Evolutionary conservation across 2,329 filamentous ascomycete species (phyloP).

Genomic region (Fusarium camptoceras): DNA sequence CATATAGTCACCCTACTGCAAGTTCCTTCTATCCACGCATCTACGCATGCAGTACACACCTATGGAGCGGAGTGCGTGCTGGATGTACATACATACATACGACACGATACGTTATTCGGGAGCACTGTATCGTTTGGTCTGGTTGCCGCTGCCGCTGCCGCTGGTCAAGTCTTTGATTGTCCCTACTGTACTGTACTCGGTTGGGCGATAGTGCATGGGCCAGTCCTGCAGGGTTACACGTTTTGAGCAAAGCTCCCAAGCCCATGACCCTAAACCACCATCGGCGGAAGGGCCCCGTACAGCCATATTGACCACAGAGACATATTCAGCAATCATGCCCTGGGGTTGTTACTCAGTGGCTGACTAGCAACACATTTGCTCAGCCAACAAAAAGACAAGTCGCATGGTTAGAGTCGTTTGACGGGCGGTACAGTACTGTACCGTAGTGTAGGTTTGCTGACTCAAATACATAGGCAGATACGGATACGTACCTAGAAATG

Average conservation of each 20-base stretch:
- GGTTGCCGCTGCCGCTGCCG: slow-evolving; percentile 2
- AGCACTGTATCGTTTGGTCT: neutral
- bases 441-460: neutral
- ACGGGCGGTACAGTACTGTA: neutral
- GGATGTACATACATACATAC: neutral
- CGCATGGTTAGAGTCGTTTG: slow-evolving; percentile 12
- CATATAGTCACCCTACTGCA: slow-evolving; percentile 23
- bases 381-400: slow-evolving; percentile 26
- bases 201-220: slow-evolving; percentile 39
- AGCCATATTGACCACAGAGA: slow-evolving; percentile 30
- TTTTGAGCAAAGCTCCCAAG: slow-evolving; percentile 40
- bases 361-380: slow-evolving; percentile 20
- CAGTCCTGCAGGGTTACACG: slow-evolving; percentile 44
- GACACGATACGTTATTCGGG: neutral
- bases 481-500: neutral
- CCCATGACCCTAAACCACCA: slow-evolving; percentile 24
- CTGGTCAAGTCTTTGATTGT: neutral
- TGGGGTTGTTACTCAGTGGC: slow-evolving; percentile 12
- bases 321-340: slow-evolving; percentile 27
- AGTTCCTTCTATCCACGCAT: slow-evolving; percentile 1
- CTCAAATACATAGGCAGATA: neutral
- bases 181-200: slow-evolving; percentile 34
- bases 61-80: neutral
- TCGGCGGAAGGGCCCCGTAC: slow-evolving; percentile 6
- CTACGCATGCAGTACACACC: neutral